Conservation (phyloP, 441 rosid species). For the Eruca vesicaria region DNA sequence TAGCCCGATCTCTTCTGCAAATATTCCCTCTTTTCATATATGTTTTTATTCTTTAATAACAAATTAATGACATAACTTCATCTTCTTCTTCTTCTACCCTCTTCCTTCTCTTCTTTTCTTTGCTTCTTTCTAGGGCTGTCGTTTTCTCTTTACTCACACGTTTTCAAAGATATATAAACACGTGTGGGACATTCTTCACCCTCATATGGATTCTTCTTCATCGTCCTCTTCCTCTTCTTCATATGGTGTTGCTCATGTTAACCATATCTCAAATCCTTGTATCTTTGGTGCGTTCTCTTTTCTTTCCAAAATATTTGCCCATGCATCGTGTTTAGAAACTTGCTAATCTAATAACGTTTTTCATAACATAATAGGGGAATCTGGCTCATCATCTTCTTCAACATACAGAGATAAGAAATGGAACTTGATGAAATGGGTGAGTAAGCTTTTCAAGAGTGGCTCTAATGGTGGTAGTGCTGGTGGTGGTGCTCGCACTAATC, state of each 20-base stretch:
- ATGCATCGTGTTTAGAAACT: background rate
- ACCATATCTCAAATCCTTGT: slow-evolving; percentile 75
- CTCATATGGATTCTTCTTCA: slow-evolving; percentile 37
- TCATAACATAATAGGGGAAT: slow-evolving; percentile 55
- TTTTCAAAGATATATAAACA: slow-evolving; percentile 22
- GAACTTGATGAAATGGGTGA: slow-evolving; percentile 87
- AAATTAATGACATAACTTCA: slow-evolving; percentile 42
- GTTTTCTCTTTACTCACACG: slow-evolving; percentile 38
- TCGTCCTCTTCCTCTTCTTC: slow-evolving; percentile 63
- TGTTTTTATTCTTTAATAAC: slow-evolving; percentile 34
- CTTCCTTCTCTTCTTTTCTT: slow-evolving; percentile 25
- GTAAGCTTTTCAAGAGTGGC: slow-evolving; percentile 70
- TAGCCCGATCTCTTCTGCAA: slow-evolving; percentile 38
- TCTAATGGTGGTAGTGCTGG: slow-evolving; percentile 38
- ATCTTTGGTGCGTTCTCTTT: slow-evolving; percentile 59
- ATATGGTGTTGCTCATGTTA: slow-evolving; percentile 37
- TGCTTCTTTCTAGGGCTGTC: slow-evolving; percentile 39
- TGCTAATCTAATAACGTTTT: slow-evolving; percentile 21
- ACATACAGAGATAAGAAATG: slow-evolving; percentile 71
- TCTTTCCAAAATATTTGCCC: background rate
- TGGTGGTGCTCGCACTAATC: slow-evolving; percentile 16
- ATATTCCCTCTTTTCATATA: slow-evolving; percentile 37
- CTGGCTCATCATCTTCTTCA: slow-evolving; percentile 65
- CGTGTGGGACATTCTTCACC: slow-evolving; percentile 16
- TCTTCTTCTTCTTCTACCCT: slow-evolving; percentile 19